Evolutionary conservation across 2,329 filamentous ascomycete genomes (phyloP).

Genomic region (Magnaporthales sp.): DNA sequence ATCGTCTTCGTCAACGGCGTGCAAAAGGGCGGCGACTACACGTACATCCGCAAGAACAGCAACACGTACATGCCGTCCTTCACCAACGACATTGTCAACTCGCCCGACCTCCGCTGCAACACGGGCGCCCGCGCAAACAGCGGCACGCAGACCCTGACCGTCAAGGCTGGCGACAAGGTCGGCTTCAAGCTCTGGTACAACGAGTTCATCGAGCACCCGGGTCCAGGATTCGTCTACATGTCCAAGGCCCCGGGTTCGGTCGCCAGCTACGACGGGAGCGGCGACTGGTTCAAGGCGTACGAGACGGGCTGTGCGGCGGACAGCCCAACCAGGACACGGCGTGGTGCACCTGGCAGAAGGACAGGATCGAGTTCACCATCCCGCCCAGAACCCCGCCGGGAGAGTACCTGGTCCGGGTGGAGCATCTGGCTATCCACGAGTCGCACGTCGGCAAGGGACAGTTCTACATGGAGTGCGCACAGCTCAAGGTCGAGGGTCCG

Average conservation of each 20-base stretch:
- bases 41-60: constrained; percentile 37
- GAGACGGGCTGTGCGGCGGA: constrained; percentile 17
- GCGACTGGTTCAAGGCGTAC: constrained; percentile 23
- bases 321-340: constrained; percentile 11
- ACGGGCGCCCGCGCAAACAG: constrained; percentile 25
- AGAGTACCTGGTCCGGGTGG: constrained; percentile 33
- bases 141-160: constrained; percentile 30
- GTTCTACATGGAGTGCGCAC: constrained; percentile 36
- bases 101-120: constrained; percentile 33
- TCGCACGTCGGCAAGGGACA: constrained; percentile 19
- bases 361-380: constrained; percentile 22
- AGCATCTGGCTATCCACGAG: constrained; percentile 38
- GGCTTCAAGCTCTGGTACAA: constrained; percentile 40
- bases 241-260: constrained; percentile 27
- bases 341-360: constrained; percentile 20
- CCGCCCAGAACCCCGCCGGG: constrained; percentile 28
- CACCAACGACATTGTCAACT: constrained; percentile 22
- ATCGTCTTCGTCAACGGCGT: constrained; percentile 33
- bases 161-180: constrained; percentile 39
- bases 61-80: constrained; percentile 29
- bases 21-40: constrained; percentile 30
- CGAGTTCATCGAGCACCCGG: constrained; percentile 37
- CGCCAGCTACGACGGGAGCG: constrained; percentile 15
- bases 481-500: constrained; percentile 30
- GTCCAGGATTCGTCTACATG: constrained; percentile 32